Evolutionary conservation across 2,329 filamentous ascomycete species (phyloP).

Genomic region (Gaeumannomyces sp.): DNA sequence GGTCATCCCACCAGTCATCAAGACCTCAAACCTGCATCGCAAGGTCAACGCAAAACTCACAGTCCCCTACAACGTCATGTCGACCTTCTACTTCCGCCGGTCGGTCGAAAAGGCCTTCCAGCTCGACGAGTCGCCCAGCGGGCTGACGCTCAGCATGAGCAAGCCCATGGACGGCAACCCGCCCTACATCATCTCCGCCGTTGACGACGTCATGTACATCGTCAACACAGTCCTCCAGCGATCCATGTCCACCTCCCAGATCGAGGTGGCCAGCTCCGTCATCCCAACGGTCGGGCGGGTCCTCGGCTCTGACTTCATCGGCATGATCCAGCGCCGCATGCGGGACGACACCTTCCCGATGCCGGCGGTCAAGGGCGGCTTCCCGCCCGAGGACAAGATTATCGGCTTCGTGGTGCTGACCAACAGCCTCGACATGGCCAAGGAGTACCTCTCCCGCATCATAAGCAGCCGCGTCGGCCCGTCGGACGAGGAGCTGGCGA

Average conservation of each 20-base stretch:
- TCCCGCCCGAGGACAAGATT: conserved; percentile 83
- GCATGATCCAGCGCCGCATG: conserved; percentile 98
- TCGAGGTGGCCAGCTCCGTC: conserved; percentile 69
- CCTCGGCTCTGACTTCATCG: conserved; percentile 82
- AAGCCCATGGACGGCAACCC: conserved; percentile 69
- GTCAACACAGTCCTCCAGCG: conserved; percentile 87
- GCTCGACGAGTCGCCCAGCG: conserved; percentile 78
- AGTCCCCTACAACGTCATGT: conserved; percentile 83
- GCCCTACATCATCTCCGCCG: conserved; percentile 88
- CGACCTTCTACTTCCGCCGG: conserved; percentile 91
- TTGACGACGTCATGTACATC: conserved; percentile 99
- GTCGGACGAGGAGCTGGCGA: conserved; percentile 27
- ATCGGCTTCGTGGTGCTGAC: conserved; percentile 87
- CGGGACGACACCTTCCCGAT: conserved; percentile 90
- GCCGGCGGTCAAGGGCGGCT: conserved; percentile 66
- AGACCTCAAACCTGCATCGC: conserved; percentile 70
- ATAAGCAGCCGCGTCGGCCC: conserved; percentile 59
- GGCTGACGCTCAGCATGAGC: conserved; percentile 69
- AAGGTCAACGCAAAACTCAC: conserved; percentile 73
- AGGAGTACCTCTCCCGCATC: conserved; percentile 86
- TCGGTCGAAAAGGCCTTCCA: conserved; percentile 98
- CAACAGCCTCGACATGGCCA: conserved; percentile 90
- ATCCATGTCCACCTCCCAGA: conserved; percentile 78
- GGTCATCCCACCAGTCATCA: conserved; percentile 65
- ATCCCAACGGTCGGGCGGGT: conserved; percentile 74